Evolutionary conservation across 2,329 filamentous ascomycete genomes (phyloP).

Genomic region (Magnaporthales sp.): DNA sequence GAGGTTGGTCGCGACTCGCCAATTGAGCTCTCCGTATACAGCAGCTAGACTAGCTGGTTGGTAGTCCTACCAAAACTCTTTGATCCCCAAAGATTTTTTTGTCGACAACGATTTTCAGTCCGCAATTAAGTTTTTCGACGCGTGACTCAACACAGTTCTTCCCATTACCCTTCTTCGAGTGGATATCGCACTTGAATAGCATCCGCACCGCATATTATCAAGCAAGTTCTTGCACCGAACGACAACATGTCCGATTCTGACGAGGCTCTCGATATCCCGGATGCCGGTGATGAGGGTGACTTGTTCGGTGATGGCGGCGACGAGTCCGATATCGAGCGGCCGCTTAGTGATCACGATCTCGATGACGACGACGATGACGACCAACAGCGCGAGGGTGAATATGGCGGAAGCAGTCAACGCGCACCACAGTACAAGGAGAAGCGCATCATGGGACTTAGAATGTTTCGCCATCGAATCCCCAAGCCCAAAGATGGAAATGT

Average conservation of each 20-base stretch:
- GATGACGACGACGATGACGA: slow-evolving; percentile 39
- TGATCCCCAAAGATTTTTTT: not conserved
- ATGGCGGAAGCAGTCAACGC: slow-evolving; percentile 12
- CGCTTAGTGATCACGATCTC: slow-evolving; percentile 53
- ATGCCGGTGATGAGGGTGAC: slow-evolving; percentile 46
- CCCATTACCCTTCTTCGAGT: not conserved
- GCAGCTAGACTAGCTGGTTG: not conserved
- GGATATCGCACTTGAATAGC: not conserved
- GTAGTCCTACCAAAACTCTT: not conserved
- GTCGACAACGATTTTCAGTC: not conserved
- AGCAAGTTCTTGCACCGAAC: slow-evolving; percentile 19
- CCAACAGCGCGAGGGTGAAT: slow-evolving; percentile 36
- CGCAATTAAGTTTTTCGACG: not conserved
- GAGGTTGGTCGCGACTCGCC: not conserved
- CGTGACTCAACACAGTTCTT: not conserved
- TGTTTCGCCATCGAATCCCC: slow-evolving; percentile 62
- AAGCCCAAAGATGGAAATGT: slow-evolving; percentile 65
- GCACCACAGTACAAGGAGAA: slow-evolving; percentile 36
- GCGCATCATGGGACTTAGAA: slow-evolving; percentile 52
- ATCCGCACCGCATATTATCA: slow-evolving; percentile 13
- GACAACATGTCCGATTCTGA: slow-evolving; percentile 44
- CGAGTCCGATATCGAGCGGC: slow-evolving; percentile 52
- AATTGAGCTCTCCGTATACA: not conserved
- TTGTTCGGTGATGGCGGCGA: slow-evolving; percentile 56
- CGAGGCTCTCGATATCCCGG: slow-evolving; percentile 38